Evolutionary conservation across 768 basidiomycete species (phyloP), one percentile per base, ranked within the genome.

Genomic region (Crepidotus variabilis): DNA sequence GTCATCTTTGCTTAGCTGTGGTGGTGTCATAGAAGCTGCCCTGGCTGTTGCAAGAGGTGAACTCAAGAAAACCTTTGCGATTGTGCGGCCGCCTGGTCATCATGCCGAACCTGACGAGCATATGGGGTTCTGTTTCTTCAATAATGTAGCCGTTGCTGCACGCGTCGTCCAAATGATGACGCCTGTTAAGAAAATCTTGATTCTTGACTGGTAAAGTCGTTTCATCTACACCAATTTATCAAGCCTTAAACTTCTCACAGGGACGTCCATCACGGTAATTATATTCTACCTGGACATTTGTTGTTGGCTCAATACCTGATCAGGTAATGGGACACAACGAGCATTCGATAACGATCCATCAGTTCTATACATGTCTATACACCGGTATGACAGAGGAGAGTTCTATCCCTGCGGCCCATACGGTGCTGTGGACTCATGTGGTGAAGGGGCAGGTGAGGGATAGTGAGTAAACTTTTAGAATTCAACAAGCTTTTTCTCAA

Each of bases 51-150:
- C 92, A 32, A 83, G 84, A 33, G 72, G 86, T 13, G 80, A 86
- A 61, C 76, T 98, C 36, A 80, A 88, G 64, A 98, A 95, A 69
- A 80, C 90, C 0, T 89, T 99, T 67, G 97, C 97, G 1, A 92
- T 98, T 59, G 95, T 98, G 34, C 84, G 97, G 52, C 97, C 97
- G 11, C 97, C 97, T 0, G 97, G 97, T 0, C 97, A 99, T 68
- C 97, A 99, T 66, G 95, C 97, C 6, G 97, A 99, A 68, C 97
- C 97, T 4, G 92, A 97, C 61, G 90, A 95, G 67, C 91, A 93
- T 60, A 98, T 98, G 95, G 97, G 97, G 1, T 99, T 99, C 70
- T 98, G 97, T 72, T 97, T 99, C 76, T 97, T 94, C 76, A 99
- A 99, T 71, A 99, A 99, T 67, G 94, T 96, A 33, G 89, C 97